phyloP scores from a whole-genome alignment of 2,329 filamentous ascomycete genomes.

The Claviceps citrina region DNA sequence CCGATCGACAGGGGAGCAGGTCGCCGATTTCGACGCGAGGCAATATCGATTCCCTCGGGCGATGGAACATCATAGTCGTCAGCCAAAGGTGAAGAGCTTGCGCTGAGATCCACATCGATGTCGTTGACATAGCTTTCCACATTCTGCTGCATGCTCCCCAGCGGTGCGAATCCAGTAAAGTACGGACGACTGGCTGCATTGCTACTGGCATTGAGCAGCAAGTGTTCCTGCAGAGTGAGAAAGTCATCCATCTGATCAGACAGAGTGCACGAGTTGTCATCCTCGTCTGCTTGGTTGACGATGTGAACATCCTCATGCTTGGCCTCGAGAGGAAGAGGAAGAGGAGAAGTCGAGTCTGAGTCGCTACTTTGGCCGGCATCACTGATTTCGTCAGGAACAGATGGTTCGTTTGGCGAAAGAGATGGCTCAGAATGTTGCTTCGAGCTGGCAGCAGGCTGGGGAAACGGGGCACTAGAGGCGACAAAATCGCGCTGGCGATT shows the following conservation, averaged over 20 bases:
- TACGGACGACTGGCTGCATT: slow-evolving; percentile 3
- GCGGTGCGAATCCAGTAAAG: slow-evolving; percentile 2
- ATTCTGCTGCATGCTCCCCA: neutral
- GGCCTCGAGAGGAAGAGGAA: neutral
- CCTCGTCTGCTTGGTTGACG: slow-evolving; percentile 6
- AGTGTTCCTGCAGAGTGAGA: slow-evolving; percentile 7
- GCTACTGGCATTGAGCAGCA: slow-evolving; percentile 5
- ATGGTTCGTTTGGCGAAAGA: slow-evolving; percentile 9
- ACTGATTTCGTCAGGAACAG: slow-evolving; percentile 10
- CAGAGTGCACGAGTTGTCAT: slow-evolving; percentile 5
- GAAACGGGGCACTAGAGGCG: slow-evolving; percentile 26
- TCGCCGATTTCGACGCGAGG: slow-evolving; percentile 32
- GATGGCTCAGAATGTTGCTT: slow-evolving; percentile 7
- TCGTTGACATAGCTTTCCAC: slow-evolving; percentile 2
- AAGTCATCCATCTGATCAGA: slow-evolving; percentile 9
- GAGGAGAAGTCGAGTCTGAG: slow-evolving; percentile 10
- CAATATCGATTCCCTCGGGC: slow-evolving; percentile 37
- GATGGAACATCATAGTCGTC: slow-evolving; percentile 26
- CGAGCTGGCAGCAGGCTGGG: slow-evolving; percentile 13
- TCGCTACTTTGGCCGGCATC: slow-evolving; percentile 15
- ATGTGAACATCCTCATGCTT: slow-evolving; percentile 1
- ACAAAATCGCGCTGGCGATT: slow-evolving; percentile 22
- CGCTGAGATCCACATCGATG: neutral
- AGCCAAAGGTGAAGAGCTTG: slow-evolving; percentile 5
- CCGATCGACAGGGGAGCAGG: slow-evolving; percentile 31